Conservation (phyloP, 2,329 filamentous ascomycete genomes). For the Diaporthe sp. region DNA sequence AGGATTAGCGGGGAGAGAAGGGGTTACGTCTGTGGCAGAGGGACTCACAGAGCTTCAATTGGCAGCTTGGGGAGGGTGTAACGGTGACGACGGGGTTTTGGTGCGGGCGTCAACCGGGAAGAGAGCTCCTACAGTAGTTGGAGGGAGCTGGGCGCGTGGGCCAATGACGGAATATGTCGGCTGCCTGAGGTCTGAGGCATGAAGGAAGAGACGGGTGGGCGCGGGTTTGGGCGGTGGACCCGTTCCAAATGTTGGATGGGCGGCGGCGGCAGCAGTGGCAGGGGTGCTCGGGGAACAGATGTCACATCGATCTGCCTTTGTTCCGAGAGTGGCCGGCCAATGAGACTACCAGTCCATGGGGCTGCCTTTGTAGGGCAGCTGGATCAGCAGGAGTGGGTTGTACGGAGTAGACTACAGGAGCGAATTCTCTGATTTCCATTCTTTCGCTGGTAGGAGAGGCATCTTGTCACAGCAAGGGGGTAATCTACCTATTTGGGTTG, state of each 20-base stretch:
- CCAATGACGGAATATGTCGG: conserved; percentile 41
- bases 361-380: conserved; percentile 22
- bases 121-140: conserved; percentile 23
- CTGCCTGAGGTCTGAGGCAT: conserved; percentile 31
- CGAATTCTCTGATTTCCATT: background rate
- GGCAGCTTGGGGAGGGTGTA: conserved; percentile 31
- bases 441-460: background rate
- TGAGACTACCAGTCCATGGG: conserved; percentile 23
- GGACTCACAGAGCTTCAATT: conserved; percentile 40
- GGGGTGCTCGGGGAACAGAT: conserved; percentile 22
- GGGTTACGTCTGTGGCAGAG: conserved; percentile 25
- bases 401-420: background rate
- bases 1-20: conserved; percentile 8
- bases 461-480: background rate
- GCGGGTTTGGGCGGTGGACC: conserved; percentile 12
- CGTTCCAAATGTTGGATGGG: conserved; percentile 7
- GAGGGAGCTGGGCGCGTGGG: conserved; percentile 25
- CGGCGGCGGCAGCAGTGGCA: background rate
- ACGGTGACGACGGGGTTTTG: conserved; percentile 27
- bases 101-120: conserved; percentile 10
- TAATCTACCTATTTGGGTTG: background rate
- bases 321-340: conserved; percentile 27
- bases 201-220: background rate
- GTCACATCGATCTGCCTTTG: conserved; percentile 32
- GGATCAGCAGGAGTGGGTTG: conserved; percentile 1